Evolutionary conservation across 345 rosid species (phyloP), one percentile per base, ranked within the genome.

Genomic region (Salix arbutifolia): DNA sequence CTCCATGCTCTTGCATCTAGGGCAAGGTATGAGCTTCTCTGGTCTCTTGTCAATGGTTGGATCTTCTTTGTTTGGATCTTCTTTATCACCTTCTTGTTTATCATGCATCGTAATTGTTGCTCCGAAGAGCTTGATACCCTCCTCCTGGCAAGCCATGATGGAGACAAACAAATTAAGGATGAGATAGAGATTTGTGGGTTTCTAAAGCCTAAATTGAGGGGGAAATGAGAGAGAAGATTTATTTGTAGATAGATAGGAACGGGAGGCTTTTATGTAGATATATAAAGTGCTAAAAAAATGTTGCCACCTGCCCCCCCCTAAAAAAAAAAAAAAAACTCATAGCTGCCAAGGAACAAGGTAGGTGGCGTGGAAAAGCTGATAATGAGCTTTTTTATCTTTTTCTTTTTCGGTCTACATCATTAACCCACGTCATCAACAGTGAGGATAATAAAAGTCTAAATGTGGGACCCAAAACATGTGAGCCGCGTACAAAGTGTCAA

Each of bases 1-100:
- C 88, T 95, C 97, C 94, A 89, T 91, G 91, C 93, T 88, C 79
- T 91, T 93, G 84, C 99, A 95, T 86, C 99, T 85, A 14, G 97
- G 99, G 79, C 99, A 95, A 3, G 97, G 87, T 52, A 93, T 91
- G 82, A 91, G 87, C 90, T 91, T 91, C 76, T 95, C 97, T 23
- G 94, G 96, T 76, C 91, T 86, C 80, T 89, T 92, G 31, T 85
- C 93, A 6, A 71, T 84, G 74, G 87, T 73, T 23, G 78, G 85
- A 70, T 44, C 79, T 17, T 76, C 75, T 70, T 78, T 80, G 48
- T 13, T 71, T 28, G 44, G 77, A 33, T 88, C 92, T 71, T 84
- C 88, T 83, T 81, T 83, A 1, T 75, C 83, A 19, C 80, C 79
- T 64, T 8, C 44, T 60, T 28, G 25, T 26, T 82, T 86, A 19